Conservation (phyloP, 306 rosid species). For the Luffa acutangula region DNA sequence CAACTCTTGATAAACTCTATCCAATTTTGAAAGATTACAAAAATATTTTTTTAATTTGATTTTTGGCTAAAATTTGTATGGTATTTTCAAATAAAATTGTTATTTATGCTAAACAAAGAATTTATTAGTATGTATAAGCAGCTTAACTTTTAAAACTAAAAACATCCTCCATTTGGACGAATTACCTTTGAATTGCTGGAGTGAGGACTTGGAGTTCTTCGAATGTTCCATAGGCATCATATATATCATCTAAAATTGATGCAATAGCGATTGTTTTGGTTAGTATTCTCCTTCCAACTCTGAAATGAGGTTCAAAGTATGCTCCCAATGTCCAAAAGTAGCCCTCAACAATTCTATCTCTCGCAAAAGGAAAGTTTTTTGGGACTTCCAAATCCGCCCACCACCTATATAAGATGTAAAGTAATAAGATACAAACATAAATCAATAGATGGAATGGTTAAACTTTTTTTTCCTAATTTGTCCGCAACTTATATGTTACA, state of each 20-base stretch:
- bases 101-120: too few species aligned
- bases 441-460: too few species aligned
- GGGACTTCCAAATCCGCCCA: conserved; percentile 29
- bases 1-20: background rate
- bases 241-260: conserved; percentile 32
- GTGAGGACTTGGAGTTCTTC: conserved; percentile 37
- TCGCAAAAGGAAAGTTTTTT: conserved; percentile 18
- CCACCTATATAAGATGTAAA: conserved; percentile 21
- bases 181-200: conserved; percentile 26
- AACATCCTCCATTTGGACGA: too few species aligned
- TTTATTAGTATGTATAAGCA: too few species aligned
- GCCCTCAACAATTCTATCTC: conserved; percentile 40
- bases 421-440: too few species aligned
- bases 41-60: too few species aligned
- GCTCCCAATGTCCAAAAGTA: conserved; percentile 32
- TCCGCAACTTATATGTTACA: too few species aligned
- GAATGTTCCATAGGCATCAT: conserved; percentile 39
- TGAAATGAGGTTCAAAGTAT: conserved; percentile 21
- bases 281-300: conserved; percentile 15
- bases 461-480: too few species aligned
- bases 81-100: too few species aligned
- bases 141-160: too few species aligned
- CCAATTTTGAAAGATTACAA: too few species aligned
- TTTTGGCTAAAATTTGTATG: too few species aligned
- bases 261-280: conserved; percentile 1